A percentile compares a stretch with the other conserved stretches of the same genome.
These are phyloP conservation scores for Penicillium pulvis DNA, from an alignment of 495 filamentous ascomycete species.

Conservation along the genomic window DNA sequence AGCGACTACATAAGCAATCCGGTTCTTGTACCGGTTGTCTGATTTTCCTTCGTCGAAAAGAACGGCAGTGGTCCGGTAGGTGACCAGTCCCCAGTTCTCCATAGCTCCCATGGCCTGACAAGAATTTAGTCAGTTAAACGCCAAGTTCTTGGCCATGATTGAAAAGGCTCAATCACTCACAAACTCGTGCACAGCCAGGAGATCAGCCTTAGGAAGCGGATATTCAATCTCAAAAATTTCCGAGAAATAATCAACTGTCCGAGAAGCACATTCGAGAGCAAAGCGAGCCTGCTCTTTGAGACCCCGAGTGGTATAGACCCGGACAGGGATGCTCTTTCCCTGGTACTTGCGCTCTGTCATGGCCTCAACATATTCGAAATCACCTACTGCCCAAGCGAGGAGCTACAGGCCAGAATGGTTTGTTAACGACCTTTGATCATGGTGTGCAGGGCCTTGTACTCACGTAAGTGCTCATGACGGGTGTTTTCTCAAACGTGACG, in stretches of 20 bases:
- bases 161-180: slow-evolving; percentile 44
- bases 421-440: slow-evolving; percentile 15
- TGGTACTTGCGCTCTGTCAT: slow-evolving; percentile 87
- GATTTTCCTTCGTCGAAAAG: slow-evolving; percentile 91
- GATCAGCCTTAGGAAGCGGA: slow-evolving; percentile 91
- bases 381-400: slow-evolving; percentile 92
- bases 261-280: slow-evolving; percentile 82
- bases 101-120: slow-evolving; percentile 68
- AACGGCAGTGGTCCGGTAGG: slow-evolving; percentile 91
- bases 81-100: slow-evolving; percentile 94
- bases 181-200: slow-evolving; percentile 97
- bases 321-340: slow-evolving; percentile 84
- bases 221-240: slow-evolving; percentile 93
- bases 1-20: slow-evolving; percentile 91
- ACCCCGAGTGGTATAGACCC: slow-evolving; percentile 91
- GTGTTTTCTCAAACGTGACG: slow-evolving; percentile 82
- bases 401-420: slow-evolving; percentile 47
- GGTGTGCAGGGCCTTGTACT: slow-evolving; percentile 15
- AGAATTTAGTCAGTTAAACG: slow-evolving; percentile 32
- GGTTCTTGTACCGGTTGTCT: slow-evolving; percentile 82
- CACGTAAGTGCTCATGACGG: slow-evolving; percentile 94
- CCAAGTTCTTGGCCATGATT: neutral
- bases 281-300: slow-evolving; percentile 85
- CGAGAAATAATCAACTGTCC: slow-evolving; percentile 92
- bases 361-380: slow-evolving; percentile 94